Conservation (phyloP, 345 rosid species). For the Camelina hispida region DNA sequence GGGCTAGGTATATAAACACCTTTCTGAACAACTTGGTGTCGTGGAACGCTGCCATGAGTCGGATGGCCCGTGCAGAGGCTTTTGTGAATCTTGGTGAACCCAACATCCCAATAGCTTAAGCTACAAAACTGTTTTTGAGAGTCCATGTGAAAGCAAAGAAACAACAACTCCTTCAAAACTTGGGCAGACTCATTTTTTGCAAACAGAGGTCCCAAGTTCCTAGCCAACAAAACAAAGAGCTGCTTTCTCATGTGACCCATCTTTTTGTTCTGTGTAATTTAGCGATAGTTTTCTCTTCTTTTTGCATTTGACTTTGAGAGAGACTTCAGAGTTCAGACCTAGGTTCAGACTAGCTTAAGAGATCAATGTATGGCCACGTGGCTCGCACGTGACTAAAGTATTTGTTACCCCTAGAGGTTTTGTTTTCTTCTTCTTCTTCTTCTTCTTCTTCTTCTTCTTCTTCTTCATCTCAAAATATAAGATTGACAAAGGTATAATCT, state of each 20-base stretch:
- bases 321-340: too few relatives aligned
- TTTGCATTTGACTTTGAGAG: not conserved
- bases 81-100: constrained; percentile 91
- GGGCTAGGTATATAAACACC: constrained; percentile 62
- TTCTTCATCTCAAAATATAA: not conserved
- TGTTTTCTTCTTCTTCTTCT: not conserved
- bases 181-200: constrained; percentile 32
- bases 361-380: not conserved
- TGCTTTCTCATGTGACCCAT: constrained; percentile 29
- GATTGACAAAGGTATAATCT: constrained; percentile 9
- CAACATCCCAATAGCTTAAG: constrained; percentile 72
- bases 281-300: not conserved
- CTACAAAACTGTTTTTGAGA: constrained; percentile 1
- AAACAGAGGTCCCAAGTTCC: constrained; percentile 22
- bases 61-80: constrained; percentile 89
- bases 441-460: not conserved
- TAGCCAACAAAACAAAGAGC: constrained; percentile 14
- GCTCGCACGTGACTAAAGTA: constrained; percentile 9
- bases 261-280: constrained; percentile 15
- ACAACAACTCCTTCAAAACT: not conserved
- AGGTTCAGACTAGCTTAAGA: not conserved
- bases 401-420: not conserved
- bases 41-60: constrained; percentile 73
- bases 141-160: constrained; percentile 26
- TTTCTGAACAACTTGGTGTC: constrained; percentile 89